phyloP scores from a whole-genome alignment of 306 rosid species.

The Quercus ilex region DNA sequence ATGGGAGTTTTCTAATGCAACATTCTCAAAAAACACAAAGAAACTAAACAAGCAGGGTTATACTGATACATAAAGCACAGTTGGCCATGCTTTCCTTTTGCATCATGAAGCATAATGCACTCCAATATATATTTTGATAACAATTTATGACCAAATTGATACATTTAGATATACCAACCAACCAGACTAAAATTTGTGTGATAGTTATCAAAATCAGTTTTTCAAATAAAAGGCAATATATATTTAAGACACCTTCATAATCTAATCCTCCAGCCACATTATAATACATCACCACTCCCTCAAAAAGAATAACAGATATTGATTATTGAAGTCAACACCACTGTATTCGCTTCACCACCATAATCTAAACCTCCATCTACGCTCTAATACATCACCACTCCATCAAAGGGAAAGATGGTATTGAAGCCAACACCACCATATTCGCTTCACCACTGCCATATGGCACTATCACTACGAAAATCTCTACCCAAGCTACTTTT shows the following conservation, averaged over 20 bases:
- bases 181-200: background rate
- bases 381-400: background rate
- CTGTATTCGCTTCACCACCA: background rate
- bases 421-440: background rate
- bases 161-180: background rate
- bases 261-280: background rate
- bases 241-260: background rate
- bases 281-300: background rate
- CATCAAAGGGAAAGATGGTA: background rate
- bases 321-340: background rate
- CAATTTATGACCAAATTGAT: background rate
- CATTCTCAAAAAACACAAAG: background rate
- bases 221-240: background rate
- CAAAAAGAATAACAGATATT: background rate
- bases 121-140: background rate
- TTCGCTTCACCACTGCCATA: background rate
- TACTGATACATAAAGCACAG: background rate
- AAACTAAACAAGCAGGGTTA: background rate
- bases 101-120: background rate
- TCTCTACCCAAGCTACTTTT: background rate
- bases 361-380: background rate
- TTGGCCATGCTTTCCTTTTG: background rate
- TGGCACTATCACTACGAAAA: background rate
- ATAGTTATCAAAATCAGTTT: background rate
- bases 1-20: background rate